Evolutionary conservation across 2,329 filamentous ascomycete species (phyloP).

Genomic region (Myriosclerotinia duriaeana): DNA sequence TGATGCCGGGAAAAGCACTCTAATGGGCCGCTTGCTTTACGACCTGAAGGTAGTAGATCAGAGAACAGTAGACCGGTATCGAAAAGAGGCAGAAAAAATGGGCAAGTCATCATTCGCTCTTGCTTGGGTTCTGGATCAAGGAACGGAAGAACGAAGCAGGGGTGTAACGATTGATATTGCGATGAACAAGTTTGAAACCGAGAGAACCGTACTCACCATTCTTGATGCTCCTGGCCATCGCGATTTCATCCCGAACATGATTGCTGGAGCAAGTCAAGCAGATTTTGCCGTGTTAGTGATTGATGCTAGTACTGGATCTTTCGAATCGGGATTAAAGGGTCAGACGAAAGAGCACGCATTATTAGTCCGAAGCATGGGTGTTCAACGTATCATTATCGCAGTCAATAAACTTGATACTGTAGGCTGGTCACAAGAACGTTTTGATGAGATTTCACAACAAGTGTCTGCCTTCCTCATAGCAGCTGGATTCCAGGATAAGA

Average conservation of each 20-base stretch:
- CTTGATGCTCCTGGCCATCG: conserved; percentile 91
- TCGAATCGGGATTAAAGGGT: conserved; percentile 88
- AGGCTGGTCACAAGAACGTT: conserved; percentile 77
- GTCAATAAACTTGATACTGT: conserved; percentile 95
- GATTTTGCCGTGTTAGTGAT: conserved; percentile 95
- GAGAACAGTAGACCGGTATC: conserved; percentile 82
- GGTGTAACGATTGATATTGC: conserved; percentile 97
- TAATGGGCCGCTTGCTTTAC: conserved; percentile 91
- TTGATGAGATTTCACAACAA: conserved; percentile 81
- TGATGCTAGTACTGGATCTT: conserved; percentile 84
- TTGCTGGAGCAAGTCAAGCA: conserved; percentile 91
- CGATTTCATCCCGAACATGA: conserved; percentile 99
- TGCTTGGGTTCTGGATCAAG: conserved; percentile 95
- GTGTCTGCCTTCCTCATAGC: conserved; percentile 78
- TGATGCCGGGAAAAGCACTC: conserved; percentile 93
- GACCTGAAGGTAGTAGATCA: conserved; percentile 88
- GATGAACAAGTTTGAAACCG: conserved; percentile 90
- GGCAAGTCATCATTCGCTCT: conserved; percentile 95
- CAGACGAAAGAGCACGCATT: conserved; percentile 94
- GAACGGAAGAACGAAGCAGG: conserved; percentile 80
- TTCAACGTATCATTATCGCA: conserved; percentile 82
- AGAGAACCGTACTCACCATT: conserved; percentile 84
- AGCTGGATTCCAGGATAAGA: conserved; percentile 78
- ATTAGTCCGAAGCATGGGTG: conserved; percentile 84
- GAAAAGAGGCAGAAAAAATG: conserved; percentile 83